phyloP scores from a whole-genome alignment of 169 alveolate genomes.

The Toxoplasma gondii region DNA sequence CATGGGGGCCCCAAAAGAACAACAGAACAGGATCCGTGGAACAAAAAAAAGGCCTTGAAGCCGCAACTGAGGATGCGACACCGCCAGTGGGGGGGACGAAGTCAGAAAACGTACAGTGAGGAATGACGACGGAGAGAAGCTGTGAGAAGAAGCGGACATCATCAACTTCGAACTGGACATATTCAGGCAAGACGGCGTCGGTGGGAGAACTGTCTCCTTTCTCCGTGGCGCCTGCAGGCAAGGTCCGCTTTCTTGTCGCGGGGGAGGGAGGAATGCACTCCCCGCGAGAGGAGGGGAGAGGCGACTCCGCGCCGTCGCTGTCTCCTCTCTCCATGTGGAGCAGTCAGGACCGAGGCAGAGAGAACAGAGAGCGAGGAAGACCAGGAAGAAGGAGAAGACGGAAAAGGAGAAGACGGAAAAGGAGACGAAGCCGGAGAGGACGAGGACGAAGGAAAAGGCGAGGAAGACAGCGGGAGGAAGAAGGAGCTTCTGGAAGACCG shows the following conservation, averaged over 20 bases:
- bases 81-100: not conserved
- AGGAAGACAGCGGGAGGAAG: not conserved
- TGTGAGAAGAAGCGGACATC: constrained; percentile 13
- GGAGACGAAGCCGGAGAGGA: not conserved
- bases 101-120: not conserved
- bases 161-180: not conserved
- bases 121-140: not conserved
- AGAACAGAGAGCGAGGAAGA: too few species aligned
- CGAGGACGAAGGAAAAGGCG: too few species aligned
- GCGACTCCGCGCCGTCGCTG: not conserved
- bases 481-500: not conserved
- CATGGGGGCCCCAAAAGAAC: not conserved
- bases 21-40: not conserved
- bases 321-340: not conserved
- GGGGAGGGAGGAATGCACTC: too few species aligned
- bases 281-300: too few species aligned
- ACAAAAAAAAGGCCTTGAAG: not conserved
- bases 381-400: not conserved
- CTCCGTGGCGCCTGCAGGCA: not conserved
- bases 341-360: not conserved
- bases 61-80: not conserved
- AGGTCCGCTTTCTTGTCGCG: too few species aligned
- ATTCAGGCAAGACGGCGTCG: not conserved
- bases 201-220: not conserved
- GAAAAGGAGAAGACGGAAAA: not conserved